A percentile compares a stretch with the other conserved stretches of the same genome.
phyloP scores from a whole-genome alignment of 1,139 yeast species.

The Candida glucosophila region DNA sequence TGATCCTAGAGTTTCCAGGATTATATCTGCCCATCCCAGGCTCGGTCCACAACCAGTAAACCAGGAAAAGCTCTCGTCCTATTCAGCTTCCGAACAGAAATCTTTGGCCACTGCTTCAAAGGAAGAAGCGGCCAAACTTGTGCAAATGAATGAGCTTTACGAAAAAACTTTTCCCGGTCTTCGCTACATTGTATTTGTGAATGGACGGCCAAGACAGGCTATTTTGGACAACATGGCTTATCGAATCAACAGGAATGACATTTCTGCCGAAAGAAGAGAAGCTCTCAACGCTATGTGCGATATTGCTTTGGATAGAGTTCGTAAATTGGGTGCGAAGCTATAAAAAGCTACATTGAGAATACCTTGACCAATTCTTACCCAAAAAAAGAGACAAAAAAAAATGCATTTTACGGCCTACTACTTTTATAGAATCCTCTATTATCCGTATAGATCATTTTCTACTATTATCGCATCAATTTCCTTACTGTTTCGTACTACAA shows the following conservation, averaged over 20 bases:
- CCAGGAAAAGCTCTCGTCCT: conserved; percentile 55
- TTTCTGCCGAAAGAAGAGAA: conserved; percentile 45
- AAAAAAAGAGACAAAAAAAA: no score
- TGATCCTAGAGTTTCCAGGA: conserved; percentile 32
- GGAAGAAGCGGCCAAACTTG: conserved; percentile 41
- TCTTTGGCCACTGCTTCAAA: conserved; percentile 40
- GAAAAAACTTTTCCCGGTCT: conserved; percentile 74
- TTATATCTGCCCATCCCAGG: conserved; percentile 86
- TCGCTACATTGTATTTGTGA: conserved; percentile 84
- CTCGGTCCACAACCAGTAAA: conserved; percentile 51
- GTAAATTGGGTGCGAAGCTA: conserved; percentile 31
- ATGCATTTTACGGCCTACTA: no score
- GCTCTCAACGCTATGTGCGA: conserved; percentile 86
- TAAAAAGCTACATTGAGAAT: no score
- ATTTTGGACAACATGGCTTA: conserved; percentile 59
- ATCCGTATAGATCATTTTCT: no score
- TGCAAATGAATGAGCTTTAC: conserved; percentile 49
- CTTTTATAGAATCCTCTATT: no score
- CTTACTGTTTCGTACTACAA: no score
- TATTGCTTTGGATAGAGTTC: conserved; percentile 71
- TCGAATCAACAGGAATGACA: conserved; percentile 50
- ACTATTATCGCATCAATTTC: no score
- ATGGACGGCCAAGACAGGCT: conserved; percentile 61
- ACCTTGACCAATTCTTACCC: no score
- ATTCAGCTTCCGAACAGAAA: conserved; percentile 66